Conservation (phyloP, 495 filamentous ascomycete genomes). For the Rhizodiscina lignyota region DNA sequence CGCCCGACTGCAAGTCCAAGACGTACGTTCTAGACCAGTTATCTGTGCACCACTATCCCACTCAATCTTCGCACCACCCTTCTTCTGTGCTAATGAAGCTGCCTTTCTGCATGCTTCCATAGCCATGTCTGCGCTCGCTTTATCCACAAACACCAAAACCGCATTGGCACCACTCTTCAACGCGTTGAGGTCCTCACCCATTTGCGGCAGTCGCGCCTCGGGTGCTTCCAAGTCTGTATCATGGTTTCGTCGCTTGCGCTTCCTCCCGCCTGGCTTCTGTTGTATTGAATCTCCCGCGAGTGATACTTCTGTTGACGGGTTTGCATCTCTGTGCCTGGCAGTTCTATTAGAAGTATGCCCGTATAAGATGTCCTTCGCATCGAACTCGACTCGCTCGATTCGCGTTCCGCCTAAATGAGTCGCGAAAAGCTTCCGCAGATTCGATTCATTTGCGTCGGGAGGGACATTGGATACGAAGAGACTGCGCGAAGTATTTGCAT, state of each 20-base stretch:
- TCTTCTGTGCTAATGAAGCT: conserved; percentile 35
- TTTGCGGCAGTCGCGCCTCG: conserved; percentile 35
- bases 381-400: conserved; percentile 62
- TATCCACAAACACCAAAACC: conserved; percentile 69
- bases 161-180: conserved; percentile 59
- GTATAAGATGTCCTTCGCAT: conserved; percentile 23
- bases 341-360: background rate
- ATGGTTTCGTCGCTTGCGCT: conserved; percentile 8
- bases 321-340: background rate
- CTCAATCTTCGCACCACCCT: conserved; percentile 31
- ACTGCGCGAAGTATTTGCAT: conserved; percentile 51
- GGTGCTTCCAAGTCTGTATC: conserved; percentile 21
- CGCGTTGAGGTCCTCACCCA: conserved; percentile 63
- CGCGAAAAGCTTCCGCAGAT: conserved; percentile 59
- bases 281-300: conserved; percentile 3
- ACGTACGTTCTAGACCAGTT: background rate
- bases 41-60: conserved; percentile 19
- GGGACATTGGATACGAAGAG: conserved; percentile 83
- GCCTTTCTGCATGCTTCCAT: conserved; percentile 54
- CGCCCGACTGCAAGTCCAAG: background rate
- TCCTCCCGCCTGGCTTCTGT: conserved; percentile 18
- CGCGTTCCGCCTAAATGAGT: conserved; percentile 46
- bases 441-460: conserved; percentile 60
- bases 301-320: conserved; percentile 4
- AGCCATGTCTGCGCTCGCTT: conserved; percentile 50